These are phyloP conservation scores for Aspergillus japonicus DNA, from an alignment of 2,329 filamentous ascomycete genomes.

Conservation along the genomic window DNA sequence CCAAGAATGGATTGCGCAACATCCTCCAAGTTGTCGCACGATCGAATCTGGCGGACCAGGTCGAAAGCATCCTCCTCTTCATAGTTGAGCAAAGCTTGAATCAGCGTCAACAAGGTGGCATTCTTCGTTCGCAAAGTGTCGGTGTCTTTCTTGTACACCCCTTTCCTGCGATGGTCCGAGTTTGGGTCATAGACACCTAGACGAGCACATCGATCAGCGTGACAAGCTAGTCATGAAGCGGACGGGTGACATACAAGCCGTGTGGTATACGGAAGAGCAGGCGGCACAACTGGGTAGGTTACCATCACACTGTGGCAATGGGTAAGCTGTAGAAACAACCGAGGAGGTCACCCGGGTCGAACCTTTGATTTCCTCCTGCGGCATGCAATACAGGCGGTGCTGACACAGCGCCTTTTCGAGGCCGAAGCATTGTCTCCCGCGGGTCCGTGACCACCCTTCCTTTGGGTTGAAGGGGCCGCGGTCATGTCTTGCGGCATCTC, in stretches of 20 bases:
- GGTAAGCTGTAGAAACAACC: constrained; percentile 2
- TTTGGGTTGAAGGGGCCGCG: constrained; percentile 17
- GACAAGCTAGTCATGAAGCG: background rate
- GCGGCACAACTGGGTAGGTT: constrained; percentile 88
- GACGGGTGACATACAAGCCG: constrained; percentile 35
- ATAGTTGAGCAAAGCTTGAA: constrained; percentile 89
- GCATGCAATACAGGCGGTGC: constrained; percentile 80
- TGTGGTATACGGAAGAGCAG: constrained; percentile 84
- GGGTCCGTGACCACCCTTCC: constrained; percentile 27
- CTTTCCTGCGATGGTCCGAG: constrained; percentile 92
- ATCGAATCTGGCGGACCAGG: constrained; percentile 82
- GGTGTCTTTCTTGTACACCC: constrained; percentile 91
- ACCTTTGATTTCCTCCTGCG: constrained; percentile 74
- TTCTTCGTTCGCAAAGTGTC: constrained; percentile 84
- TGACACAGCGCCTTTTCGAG: constrained; percentile 72
- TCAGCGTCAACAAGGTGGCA: constrained; percentile 85
- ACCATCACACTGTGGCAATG: constrained; percentile 68
- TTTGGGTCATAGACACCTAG: constrained; percentile 94
- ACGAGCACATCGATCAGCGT: constrained; percentile 23
- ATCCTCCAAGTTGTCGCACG: constrained; percentile 71
- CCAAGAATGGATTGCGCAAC: constrained; percentile 61
- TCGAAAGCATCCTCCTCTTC: constrained; percentile 80
- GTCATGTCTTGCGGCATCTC: constrained; percentile 16
- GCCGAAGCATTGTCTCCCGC: constrained; percentile 30
- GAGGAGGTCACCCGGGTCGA: constrained; percentile 11